A percentile compares a stretch with the other conserved stretches of the same genome.
phyloP scores from a whole-genome alignment of 2,329 filamentous ascomycete genomes.

The Zopfia rhizophila region DNA sequence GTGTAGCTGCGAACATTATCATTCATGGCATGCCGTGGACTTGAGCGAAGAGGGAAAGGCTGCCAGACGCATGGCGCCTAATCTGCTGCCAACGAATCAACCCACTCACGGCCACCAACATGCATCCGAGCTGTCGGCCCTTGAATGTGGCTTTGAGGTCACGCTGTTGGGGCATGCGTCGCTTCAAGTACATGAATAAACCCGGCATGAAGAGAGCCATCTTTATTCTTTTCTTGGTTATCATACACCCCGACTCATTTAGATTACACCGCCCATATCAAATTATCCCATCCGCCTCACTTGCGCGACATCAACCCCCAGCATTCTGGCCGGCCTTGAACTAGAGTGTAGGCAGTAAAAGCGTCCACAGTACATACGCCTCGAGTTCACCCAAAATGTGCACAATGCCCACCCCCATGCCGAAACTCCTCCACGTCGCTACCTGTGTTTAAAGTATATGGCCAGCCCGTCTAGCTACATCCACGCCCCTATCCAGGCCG shows the following conservation, averaged over 20 bases:
- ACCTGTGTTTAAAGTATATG: background rate
- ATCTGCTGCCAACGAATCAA: background rate
- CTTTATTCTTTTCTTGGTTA: background rate
- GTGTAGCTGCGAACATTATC: no score
- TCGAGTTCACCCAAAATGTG: background rate
- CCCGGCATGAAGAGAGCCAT: background rate
- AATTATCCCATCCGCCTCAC: background rate
- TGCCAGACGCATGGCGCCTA: background rate
- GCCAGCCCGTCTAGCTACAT: slow-evolving; percentile 22
- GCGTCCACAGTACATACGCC: slow-evolving; percentile 12
- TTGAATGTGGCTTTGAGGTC: no score
- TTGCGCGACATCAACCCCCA: no score
- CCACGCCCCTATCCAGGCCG: slow-evolving; percentile 30
- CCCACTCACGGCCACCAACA: background rate
- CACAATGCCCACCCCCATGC: background rate
- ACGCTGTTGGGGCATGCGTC: no score
- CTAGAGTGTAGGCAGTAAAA: slow-evolving; percentile 19
- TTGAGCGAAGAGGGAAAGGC: no score
- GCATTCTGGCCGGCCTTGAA: no score
- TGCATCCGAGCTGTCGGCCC: slow-evolving; percentile 8
- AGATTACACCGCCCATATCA: background rate
- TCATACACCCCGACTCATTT: slow-evolving; percentile 1
- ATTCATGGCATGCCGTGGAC: no score
- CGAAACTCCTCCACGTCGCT: background rate
- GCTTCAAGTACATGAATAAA: no score